phyloP scores from a whole-genome alignment of 305 asterid species.

The Fraxinus sp. region DNA sequence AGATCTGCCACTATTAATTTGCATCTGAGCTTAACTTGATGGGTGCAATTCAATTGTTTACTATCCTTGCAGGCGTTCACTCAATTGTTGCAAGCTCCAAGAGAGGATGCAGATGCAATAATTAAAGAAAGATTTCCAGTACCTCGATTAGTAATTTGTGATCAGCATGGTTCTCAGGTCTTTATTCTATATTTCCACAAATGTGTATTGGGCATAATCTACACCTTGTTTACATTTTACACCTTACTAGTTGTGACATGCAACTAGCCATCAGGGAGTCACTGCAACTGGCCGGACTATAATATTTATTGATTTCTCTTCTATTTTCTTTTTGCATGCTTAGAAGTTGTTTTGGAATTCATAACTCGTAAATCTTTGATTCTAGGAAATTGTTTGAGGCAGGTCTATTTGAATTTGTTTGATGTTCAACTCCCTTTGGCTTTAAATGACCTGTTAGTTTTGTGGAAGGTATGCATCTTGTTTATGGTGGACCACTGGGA shows the following conservation, averaged over 20 bases:
- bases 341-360: not conserved
- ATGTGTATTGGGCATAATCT: slow-evolving; percentile 12
- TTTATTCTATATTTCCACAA: slow-evolving; percentile 24
- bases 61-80: slow-evolving; percentile 70
- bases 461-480: not conserved
- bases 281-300: not conserved
- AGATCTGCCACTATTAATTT: slow-evolving; percentile 9
- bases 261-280: not conserved
- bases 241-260: not conserved
- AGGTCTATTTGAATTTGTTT: slow-evolving; percentile 12
- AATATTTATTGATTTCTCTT: not conserved
- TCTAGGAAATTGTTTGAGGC: slow-evolving; percentile 3
- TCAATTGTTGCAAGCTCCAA: slow-evolving; percentile 78
- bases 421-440: not conserved
- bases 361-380: slow-evolving; percentile 10
- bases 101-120: slow-evolving; percentile 69
- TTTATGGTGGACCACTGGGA: not conserved
- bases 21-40: slow-evolving; percentile 13
- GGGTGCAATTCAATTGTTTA: slow-evolving; percentile 19
- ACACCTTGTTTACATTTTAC: not conserved
- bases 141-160: slow-evolving; percentile 92
- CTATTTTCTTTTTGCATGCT: not conserved
- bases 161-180: slow-evolving; percentile 99
- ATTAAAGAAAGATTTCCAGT: slow-evolving; percentile 84
- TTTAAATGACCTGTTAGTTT: not conserved